Base-by-base conservation (phyloP, 1,284 basidiomycete species). In the Wolfiporia cocos region DNA sequence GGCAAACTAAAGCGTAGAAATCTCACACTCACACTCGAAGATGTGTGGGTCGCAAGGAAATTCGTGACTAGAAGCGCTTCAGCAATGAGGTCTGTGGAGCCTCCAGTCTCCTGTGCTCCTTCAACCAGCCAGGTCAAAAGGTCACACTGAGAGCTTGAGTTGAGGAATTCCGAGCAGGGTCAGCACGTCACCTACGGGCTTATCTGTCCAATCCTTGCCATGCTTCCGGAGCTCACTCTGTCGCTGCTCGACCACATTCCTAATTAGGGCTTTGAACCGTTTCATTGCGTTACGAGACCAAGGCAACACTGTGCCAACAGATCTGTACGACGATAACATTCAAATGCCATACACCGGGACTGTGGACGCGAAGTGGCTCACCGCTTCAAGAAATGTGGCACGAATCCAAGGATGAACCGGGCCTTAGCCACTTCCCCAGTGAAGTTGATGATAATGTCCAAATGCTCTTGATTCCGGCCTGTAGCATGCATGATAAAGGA, bases 101-200 rank as follows among this genome's bases (percentile, higher is more conserved):
- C 56, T 22, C 61, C 58, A 26, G 55, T 56, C 32, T 51, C 61
- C 42, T 49, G 49, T n/a, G 64, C 63, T 14, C 59, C 59, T 14
- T 67, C 66, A 53, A 73, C 59, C 17, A 74, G 52, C 71, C 71
- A 73, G 18, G 61, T 59, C 12, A 74, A 55, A 59, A 70, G 53
- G 50, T 73, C 69, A 34, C 63, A 63, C 68, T 71, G n/a, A n/a
- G 39, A n/a, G 12, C 2, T 18, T 17, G n/a, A 10, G 17, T n/a
- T 11, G 15, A 36, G 22, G 15, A 4, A 15, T 23, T 22, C 20
- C n/a, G 7, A 36, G 34, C 9, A 29, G 32, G n/a, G 12, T 9
- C 18, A 14, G 6, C 18, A 22, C 15, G 3, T 5, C 2, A 12
- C 3, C 12, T 22, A 45, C 43, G 19, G 43, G 43, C 39, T 45